Evolutionary conservation across 1,284 basidiomycete species (phyloP).

Genomic region (Tilletia setariae): DNA sequence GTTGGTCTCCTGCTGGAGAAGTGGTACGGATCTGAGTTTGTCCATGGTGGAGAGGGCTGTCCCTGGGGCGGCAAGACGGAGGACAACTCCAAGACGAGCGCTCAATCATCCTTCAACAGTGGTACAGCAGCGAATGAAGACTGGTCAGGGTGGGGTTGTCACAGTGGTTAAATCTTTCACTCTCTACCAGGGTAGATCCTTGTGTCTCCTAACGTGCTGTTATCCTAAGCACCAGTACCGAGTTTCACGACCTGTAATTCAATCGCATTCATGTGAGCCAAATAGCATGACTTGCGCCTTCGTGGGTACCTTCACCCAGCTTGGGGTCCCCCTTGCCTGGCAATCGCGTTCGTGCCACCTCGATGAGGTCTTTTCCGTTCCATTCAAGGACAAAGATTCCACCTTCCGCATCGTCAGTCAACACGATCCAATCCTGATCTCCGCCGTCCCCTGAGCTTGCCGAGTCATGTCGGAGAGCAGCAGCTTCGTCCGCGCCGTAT

Average conservation of each 20-base stretch:
- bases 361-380: conserved; percentile 12
- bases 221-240: too few species aligned
- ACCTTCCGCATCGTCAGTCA: conserved; percentile 46
- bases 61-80: conserved; percentile 15
- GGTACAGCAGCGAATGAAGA: conserved; percentile 14
- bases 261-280: conserved; percentile 33
- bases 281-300: conserved; percentile 50
- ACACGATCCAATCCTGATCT: conserved; percentile 27
- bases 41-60: conserved; percentile 40
- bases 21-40: conserved; percentile 42
- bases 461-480: background rate
- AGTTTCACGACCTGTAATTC: too few species aligned
- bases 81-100: too few species aligned
- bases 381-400: conserved; percentile 35
- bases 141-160: conserved; percentile 51
- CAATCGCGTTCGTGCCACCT: conserved; percentile 26
- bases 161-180: conserved; percentile 28
- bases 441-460: background rate
- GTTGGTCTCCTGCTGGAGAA: conserved; percentile 38
- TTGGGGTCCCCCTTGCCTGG: conserved; percentile 22
- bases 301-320: conserved; percentile 9
- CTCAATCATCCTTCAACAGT: too few species aligned
- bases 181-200: background rate
- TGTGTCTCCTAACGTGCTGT: too few species aligned
- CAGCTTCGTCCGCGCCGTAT: background rate